Base-by-base conservation (phyloP, 1,139 yeast species). In the Blastobotrys aristatus region DNA sequence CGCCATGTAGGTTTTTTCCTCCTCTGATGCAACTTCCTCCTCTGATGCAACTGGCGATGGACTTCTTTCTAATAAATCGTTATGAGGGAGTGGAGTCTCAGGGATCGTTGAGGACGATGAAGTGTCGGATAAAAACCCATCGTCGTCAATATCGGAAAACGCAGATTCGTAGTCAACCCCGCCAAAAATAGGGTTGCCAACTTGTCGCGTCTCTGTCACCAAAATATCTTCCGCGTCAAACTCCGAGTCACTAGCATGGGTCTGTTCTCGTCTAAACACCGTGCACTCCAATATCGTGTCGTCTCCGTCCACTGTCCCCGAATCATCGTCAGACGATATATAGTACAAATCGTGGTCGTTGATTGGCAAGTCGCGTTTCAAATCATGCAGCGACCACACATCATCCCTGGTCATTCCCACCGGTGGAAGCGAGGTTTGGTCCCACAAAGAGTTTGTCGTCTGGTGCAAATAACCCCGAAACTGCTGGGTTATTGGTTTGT, bases 381-480 rank as follows among this genome's bases (percentile, higher is more conserved):
- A 32, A 6, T 38, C 47, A 38, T 44, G 47, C 17, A 44, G 22
- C 2, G 24, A 2, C 26, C 29, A 44, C 6, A 44, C 20, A 17
- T 36, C 47, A 4, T 37, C 33, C 4, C 10, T 30, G 10, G 47
- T 32, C 42, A 44, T 37, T 4, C 32, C 39, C 2, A 11, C 13
- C 2, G 47, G 47, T 11, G 31, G 31, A 24, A 30, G n/a, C 18
- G 43, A 18, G 5, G 47, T 8, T 30, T 31, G 22, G 10, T 24
- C 13, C 47, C 47, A 44, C 37, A 44, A 21, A 2, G 24, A 4
- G 4, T 7, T 14, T 2, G 41, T 35, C 13, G 26, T 7, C 3
- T 14, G 14, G 17, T 13, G 5, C 5, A 39, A n/a, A 21, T 44
- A 44, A 11, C 47, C 47, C n/a, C 47, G 37, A 31, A 44, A 32